Conservation (phyloP, 2,329 filamentous ascomycete genomes). For the Fusarium circinatum region DNA sequence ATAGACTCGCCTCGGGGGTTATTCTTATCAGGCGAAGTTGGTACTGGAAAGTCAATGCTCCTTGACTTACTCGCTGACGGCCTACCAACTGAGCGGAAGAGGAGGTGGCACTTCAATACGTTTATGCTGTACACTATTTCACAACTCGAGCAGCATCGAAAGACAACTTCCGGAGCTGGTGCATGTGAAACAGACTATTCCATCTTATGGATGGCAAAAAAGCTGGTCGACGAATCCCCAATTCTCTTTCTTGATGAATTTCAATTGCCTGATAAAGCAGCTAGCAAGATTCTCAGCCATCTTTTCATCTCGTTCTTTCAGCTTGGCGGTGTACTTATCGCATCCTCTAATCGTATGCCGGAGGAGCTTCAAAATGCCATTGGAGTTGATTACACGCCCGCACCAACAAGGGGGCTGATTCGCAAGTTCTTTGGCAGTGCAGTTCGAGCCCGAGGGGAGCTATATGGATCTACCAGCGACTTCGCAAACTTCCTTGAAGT, state of each 20-base stretch:
- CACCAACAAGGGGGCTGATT: constrained; percentile 63
- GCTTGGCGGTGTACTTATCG: constrained; percentile 81
- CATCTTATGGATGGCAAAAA: constrained; percentile 77
- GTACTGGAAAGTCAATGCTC: constrained; percentile 87
- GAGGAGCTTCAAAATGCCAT: constrained; percentile 82
- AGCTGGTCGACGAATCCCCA: constrained; percentile 78
- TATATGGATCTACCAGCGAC: constrained; percentile 72
- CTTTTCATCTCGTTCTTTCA: constrained; percentile 85
- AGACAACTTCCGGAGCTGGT: constrained; percentile 39
- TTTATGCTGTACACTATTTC: constrained; percentile 85
- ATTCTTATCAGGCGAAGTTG: constrained; percentile 83
- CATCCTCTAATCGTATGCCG: constrained; percentile 85
- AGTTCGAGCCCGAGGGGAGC: constrained; percentile 53
- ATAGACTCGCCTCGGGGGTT: constrained; percentile 79
- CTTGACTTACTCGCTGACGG: constrained; percentile 83
- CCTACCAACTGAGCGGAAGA: constrained; percentile 77
- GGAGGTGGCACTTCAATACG: constrained; percentile 84
- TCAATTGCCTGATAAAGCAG: constrained; percentile 80
- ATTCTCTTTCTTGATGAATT: constrained; percentile 87
- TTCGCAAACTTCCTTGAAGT: constrained; percentile 82
- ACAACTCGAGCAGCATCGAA: constrained; percentile 74
- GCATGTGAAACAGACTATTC: constrained; percentile 65
- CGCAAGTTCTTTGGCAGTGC: constrained; percentile 59
- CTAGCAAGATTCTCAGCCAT: constrained; percentile 82
- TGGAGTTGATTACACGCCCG: constrained; percentile 73